Percentiles rank a stretch among this genome's conserved stretches.
Conservation (phyloP, 495 filamentous ascomycete species). For the Trichoderma erinaceum region DNA sequence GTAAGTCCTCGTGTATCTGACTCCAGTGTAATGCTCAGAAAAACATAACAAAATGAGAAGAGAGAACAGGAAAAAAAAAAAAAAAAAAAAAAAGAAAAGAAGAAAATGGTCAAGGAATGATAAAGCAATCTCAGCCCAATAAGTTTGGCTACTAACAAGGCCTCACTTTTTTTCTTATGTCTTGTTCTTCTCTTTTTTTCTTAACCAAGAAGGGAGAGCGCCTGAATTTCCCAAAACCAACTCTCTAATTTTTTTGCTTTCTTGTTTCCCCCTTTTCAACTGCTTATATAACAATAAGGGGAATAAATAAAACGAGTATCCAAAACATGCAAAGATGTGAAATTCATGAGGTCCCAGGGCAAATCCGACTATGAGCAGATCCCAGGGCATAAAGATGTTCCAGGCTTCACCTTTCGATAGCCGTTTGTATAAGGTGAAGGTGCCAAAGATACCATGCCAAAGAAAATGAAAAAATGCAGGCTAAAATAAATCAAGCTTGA, state of each 20-base stretch:
- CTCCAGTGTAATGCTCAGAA: not conserved
- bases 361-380: no score
- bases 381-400: no score
- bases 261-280: no score
- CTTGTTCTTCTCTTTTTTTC: not conserved
- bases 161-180: not conserved
- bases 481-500: not conserved
- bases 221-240: not conserved
- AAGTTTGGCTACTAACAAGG: not conserved
- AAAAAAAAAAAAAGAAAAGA: not conserved
- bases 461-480: no score
- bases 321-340: no score
- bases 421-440: no score
- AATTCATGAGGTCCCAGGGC: no score
- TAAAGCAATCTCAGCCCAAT: not conserved
- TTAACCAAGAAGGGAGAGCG: not conserved
- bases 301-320: no score
- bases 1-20: not conserved
- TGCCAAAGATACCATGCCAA: no score
- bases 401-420: no score
- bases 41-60: not conserved
- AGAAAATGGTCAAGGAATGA: not conserved
- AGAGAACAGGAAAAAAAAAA: not conserved
- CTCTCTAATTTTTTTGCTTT: no score
- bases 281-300: no score